Evolutionary conservation across 345 rosid species (phyloP).

Genomic region (Syzygium grande): DNA sequence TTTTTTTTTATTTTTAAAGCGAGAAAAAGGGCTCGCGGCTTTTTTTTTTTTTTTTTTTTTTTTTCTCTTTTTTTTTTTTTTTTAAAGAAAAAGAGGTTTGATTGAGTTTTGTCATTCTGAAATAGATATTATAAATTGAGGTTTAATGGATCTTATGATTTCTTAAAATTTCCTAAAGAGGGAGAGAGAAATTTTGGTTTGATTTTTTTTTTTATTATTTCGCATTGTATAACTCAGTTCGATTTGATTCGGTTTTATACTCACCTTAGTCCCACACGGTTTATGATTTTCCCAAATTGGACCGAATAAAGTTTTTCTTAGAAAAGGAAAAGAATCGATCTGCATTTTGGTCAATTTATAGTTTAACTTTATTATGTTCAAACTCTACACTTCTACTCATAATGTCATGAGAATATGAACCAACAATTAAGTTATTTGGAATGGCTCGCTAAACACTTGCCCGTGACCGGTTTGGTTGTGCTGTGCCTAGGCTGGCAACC

Average conservation of each 20-base stretch:
- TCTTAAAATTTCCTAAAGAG: not conserved
- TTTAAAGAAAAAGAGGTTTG: fast-evolving
- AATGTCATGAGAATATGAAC: fast-evolving
- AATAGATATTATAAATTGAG: not conserved
- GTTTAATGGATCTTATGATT: fast-evolving
- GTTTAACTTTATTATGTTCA: fast-evolving
- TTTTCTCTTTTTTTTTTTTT: no score
- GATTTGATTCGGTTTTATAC: fast-evolving
- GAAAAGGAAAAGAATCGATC: fast-evolving
- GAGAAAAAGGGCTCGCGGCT: no score
- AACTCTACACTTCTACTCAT: fast-evolving
- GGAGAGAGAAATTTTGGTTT: not conserved
- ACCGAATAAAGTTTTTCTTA: no score
- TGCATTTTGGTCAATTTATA: not conserved
- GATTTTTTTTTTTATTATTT: no score
- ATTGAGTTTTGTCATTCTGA: not conserved
- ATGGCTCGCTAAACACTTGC: fast-evolving
- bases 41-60: no score
- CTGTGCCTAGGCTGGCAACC: no score
- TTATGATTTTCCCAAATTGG: fast-evolving
- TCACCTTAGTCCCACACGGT: fast-evolving
- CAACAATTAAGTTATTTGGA: fast-evolving
- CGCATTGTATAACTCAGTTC: no score
- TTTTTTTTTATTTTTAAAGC: no score
- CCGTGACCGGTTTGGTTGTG: fast-evolving